These are phyloP conservation scores for Angophora floribunda DNA, from an alignment of 345 rosid genomes.

Conservation along the genomic window DNA sequence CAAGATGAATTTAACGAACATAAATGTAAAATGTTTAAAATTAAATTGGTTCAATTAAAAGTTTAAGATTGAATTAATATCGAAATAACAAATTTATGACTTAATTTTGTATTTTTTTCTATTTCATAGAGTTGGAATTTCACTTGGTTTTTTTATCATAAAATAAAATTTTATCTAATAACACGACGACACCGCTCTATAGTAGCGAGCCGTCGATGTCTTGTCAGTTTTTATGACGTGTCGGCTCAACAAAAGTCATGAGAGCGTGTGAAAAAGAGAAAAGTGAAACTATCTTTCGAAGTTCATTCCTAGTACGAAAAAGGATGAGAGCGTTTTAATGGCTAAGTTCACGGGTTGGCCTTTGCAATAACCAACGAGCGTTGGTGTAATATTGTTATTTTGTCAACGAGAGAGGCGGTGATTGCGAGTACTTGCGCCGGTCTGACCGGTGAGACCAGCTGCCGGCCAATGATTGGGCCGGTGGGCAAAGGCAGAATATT, in stretches of 20 bases:
- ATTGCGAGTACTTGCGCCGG: neutral
- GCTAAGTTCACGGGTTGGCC: neutral
- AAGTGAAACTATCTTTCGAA: neutral
- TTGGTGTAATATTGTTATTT: neutral
- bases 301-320: neutral
- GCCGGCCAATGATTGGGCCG: neutral
- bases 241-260: neutral
- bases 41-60: too few relatives aligned
- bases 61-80: rapidly evolving
- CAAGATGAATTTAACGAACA: rapidly evolving
- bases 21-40: rapidly evolving
- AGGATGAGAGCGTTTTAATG: neutral
- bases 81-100: rapidly evolving
- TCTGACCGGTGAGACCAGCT: neutral
- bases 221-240: neutral
- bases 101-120: too few relatives aligned
- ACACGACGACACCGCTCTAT: neutral
- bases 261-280: neutral
- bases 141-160: neutral
- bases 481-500: neutral
- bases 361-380: neutral
- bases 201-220: neutral
- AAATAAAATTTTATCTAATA: neutral
- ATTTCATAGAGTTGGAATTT: too few relatives aligned
- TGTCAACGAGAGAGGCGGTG: neutral